Conservation (phyloP, 345 rosid species). For the Aquilaria malaccensis region DNA sequence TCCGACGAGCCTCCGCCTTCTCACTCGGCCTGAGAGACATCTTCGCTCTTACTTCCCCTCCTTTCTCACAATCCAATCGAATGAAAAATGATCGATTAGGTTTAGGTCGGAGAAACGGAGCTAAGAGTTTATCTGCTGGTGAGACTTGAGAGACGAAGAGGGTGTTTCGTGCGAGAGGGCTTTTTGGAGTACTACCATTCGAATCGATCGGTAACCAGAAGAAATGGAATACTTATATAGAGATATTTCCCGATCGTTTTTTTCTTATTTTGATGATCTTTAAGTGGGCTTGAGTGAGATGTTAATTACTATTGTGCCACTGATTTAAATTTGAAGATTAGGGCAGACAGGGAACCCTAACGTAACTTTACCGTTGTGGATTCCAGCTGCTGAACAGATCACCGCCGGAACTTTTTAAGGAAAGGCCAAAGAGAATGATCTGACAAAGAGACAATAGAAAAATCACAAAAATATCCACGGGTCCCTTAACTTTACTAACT, state of each 20-base stretch:
- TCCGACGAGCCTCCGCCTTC: constrained; percentile 62
- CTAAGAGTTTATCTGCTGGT: constrained; percentile 8
- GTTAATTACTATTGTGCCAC: constrained; percentile 26
- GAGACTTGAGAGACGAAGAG: constrained; percentile 15
- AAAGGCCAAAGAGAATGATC: not conserved
- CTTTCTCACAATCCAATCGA: not conserved
- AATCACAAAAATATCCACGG: no score
- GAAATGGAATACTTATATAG: constrained; percentile 9
- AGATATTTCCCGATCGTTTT: constrained; percentile 2
- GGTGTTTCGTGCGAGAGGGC: constrained; percentile 4
- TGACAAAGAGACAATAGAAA: no score
- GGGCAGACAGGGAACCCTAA: constrained; percentile 12
- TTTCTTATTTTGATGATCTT: not conserved
- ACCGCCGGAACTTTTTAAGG: not conserved
- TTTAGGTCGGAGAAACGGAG: constrained; percentile 6
- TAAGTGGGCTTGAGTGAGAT: constrained; percentile 12
- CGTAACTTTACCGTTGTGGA: constrained; percentile 15
- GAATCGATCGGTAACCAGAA: not conserved
- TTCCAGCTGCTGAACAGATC: constrained; percentile 9
- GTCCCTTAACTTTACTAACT: no score
- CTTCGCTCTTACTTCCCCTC: constrained; percentile 1
- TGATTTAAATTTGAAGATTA: constrained; percentile 26
- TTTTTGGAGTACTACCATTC: constrained; percentile 12
- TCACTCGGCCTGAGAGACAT: constrained; percentile 73
- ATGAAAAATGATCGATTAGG: constrained; percentile 5